Percentiles rank a stretch among this genome's conserved stretches.
Evolutionary conservation across 1,284 basidiomycete species (phyloP).

Genomic region (Coniferiporia weirii): DNA sequence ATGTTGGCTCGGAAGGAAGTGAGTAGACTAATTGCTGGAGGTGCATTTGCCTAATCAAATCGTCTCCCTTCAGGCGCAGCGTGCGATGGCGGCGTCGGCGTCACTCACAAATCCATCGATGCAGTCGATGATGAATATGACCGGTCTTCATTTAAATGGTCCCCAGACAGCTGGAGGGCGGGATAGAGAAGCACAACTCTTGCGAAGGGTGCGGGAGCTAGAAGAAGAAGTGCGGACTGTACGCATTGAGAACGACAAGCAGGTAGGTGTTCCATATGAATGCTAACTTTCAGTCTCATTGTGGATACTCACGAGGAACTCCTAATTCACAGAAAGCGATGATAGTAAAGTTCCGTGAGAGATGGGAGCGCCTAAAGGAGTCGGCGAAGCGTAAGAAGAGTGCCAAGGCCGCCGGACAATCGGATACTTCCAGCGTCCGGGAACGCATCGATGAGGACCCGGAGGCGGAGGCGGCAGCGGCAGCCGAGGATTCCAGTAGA

Average conservation of each 20-base stretch:
- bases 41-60: conserved; percentile 9
- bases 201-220: conserved; percentile 64
- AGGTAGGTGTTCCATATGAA: conserved; percentile 42
- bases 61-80: conserved; percentile 47
- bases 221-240: conserved; percentile 70
- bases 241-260: conserved; percentile 75
- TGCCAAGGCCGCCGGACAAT: conserved; percentile 59
- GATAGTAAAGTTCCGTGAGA: conserved; percentile 77
- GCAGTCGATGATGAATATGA: conserved; percentile 41
- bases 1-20: conserved; percentile 75
- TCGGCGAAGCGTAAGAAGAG: conserved; percentile 83
- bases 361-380: conserved; percentile 86
- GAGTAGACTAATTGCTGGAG: conserved; percentile 15
- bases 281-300: background rate
- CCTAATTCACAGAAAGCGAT: conserved; percentile 59
- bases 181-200: conserved; percentile 62
- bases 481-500: conserved; percentile 2
- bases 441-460: conserved; percentile 75
- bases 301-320: conserved; percentile 19
- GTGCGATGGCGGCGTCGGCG: conserved; percentile 65
- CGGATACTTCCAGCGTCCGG: conserved; percentile 41
- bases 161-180: conserved; percentile 36
- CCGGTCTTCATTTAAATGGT: conserved; percentile 49
- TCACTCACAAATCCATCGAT: conserved; percentile 39
- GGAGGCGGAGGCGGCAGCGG: conserved; percentile 51